Evolutionary conservation across 108 stramenopile species (phyloP), one percentile per base, ranked within the genome.

Genomic region (Fragilaria crotonensis): DNA sequence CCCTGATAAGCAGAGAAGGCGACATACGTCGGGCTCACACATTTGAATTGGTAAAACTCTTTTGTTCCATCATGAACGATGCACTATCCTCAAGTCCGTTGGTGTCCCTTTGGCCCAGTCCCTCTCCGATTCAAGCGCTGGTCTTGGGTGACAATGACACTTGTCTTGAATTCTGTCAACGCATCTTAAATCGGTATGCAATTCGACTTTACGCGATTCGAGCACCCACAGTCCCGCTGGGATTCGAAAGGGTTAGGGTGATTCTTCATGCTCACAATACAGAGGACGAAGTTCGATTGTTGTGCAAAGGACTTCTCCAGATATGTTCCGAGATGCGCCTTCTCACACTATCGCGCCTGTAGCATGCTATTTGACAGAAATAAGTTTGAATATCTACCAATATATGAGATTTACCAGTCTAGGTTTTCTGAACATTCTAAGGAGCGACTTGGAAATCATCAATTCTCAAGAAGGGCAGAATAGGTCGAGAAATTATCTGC

Each of bases 81-180:
- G 54, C n/a, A 2, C 4, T 56, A 1, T 19, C 17, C 49, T 18
- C 22, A 52, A 52, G 1, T 25, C 18, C 3, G 21, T 17, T 20
- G 17, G 45, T 27, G 5, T 63, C 53, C 31, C 17, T 26, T 33
- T 79, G 36, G 48, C 79, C 75, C 32, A 83, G 70, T 73, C 87
- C 65, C 14, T 90, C 93, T n/a, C 93, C 97, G 3, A 96, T 98
- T 47, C 95, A 98, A 74, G 91, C 94, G n/a, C 61, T 98, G 47
- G 52, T 95, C 27, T 51, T 95, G n/a, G 97, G 95, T 18, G 36
- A 14, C 14, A 95, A 95, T 54, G 52, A 68, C 26, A 30, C 27
- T 5, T 91, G 88, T 48, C 65, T 80, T 17, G 58, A 57, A 20
- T 77, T 94, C 53, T 92, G 93, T 41, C 32, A 66, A 3, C 51